Evolutionary conservation across 2,329 filamentous ascomycete genomes (phyloP).

Genomic region (Alternaria conjuncta): DNA sequence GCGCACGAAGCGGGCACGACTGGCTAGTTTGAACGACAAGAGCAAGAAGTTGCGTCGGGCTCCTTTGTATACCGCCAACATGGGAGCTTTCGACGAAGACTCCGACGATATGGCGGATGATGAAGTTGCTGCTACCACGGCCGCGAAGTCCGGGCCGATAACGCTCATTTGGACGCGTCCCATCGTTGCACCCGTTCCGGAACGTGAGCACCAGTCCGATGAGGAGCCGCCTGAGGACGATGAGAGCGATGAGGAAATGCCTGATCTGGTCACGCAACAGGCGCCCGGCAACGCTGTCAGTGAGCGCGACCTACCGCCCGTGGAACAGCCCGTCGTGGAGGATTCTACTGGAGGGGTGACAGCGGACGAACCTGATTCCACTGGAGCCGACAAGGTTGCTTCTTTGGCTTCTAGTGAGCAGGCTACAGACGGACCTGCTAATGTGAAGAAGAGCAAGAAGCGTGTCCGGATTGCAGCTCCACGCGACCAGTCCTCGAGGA

Average conservation of each 20-base stretch:
- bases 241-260: constrained; percentile 8
- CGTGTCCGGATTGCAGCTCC: constrained; percentile 28
- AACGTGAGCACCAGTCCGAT: background rate
- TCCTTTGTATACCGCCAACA: constrained; percentile 6
- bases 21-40: constrained; percentile 38
- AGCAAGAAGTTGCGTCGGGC: constrained; percentile 26
- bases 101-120: constrained; percentile 8
- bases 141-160: constrained; percentile 13
- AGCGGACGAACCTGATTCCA: background rate
- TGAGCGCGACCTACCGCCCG: background rate
- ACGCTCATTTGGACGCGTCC: constrained; percentile 16
- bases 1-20: constrained; percentile 25
- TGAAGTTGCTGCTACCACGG: constrained; percentile 4
- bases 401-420: background rate
- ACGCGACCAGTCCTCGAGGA: constrained; percentile 10
- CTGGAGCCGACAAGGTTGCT: background rate
- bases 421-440: background rate
- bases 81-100: constrained; percentile 14
- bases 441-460: constrained; percentile 20
- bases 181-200: constrained; percentile 2
- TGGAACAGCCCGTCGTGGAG: background rate
- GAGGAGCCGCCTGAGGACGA: constrained; percentile 11
- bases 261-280: background rate
- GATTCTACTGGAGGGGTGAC: background rate
- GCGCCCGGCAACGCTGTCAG: background rate